Evolutionary conservation across 2,329 filamentous ascomycete genomes (phyloP).

Genomic region (Diplodia mutila): DNA sequence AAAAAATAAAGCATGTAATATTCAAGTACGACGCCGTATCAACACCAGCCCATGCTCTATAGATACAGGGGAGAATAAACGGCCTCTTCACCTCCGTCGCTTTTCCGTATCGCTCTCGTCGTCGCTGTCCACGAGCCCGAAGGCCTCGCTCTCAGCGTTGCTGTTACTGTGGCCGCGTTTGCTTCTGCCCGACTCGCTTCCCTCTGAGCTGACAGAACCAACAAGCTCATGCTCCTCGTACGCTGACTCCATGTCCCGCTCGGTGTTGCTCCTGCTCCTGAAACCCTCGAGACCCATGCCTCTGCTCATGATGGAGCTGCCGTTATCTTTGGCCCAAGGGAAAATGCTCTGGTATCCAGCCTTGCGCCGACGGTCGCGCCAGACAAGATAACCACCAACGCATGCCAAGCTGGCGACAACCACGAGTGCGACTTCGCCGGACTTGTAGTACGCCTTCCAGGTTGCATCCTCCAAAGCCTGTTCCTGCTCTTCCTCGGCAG

Average conservation of each 20-base stretch:
- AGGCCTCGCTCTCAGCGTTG: conserved; percentile 38
- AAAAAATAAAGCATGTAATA: neutral
- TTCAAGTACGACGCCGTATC: neutral
- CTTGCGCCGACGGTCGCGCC: conserved; percentile 56
- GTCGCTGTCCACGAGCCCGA: conserved; percentile 17
- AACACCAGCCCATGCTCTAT: conserved; percentile 16
- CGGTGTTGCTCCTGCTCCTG: conserved; percentile 44
- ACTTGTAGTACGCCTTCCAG: conserved; percentile 86
- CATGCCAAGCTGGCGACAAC: conserved; percentile 75
- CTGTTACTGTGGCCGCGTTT: conserved; percentile 33
- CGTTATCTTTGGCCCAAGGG: conserved; percentile 37
- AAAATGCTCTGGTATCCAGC: conserved; percentile 50
- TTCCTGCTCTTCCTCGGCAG: conserved; percentile 68
- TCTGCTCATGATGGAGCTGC: conserved; percentile 48
- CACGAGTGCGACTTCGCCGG: conserved; percentile 81
- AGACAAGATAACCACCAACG: conserved; percentile 74
- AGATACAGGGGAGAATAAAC: neutral
- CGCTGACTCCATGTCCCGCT: conserved; percentile 61
- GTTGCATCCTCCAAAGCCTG: conserved; percentile 80
- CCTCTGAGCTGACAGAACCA: conserved; percentile 47
- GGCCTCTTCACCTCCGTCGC: conserved; percentile 2
- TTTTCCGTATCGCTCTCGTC: conserved; percentile 24
- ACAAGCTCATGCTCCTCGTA: conserved; percentile 66
- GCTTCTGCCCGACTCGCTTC: conserved; percentile 33
- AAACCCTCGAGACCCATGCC: conserved; percentile 55